These are phyloP conservation scores for Peribolospora baueri DNA, from an alignment of 768 basidiomycete genomes.

Conservation along the genomic window DNA sequence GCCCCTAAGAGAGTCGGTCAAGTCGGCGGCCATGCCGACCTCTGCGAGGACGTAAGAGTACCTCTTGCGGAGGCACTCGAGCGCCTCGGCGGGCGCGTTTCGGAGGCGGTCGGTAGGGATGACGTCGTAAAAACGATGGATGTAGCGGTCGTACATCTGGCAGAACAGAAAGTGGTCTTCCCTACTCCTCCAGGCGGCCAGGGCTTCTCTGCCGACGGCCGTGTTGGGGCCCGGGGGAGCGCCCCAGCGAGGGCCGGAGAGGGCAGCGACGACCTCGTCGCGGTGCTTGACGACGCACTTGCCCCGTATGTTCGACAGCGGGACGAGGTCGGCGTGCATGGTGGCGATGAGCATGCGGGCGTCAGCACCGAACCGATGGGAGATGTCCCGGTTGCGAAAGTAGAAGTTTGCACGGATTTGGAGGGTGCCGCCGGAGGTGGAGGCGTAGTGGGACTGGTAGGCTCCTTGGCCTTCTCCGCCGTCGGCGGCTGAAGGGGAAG, in stretches of 20 bases:
- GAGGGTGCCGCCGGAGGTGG: constrained; percentile 7
- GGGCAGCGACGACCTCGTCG: constrained; percentile 31
- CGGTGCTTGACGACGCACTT: constrained; percentile 84
- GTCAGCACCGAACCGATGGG: constrained; percentile 71
- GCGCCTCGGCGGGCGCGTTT: constrained; percentile 44
- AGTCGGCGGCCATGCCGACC: constrained; percentile 71
- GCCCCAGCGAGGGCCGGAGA: too few relatives aligned
- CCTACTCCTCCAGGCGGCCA: constrained; percentile 77
- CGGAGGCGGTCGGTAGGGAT: constrained; percentile 61
- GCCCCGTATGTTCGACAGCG: constrained; percentile 73
- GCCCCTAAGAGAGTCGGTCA: constrained; percentile 59
- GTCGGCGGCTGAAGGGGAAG: neutral
- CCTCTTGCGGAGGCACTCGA: constrained; percentile 45
- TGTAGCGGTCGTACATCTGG: constrained; percentile 75
- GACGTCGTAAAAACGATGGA: constrained; percentile 94
- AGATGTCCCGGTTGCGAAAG: constrained; percentile 88
- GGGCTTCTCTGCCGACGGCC: constrained; percentile 23
- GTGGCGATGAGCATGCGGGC: constrained; percentile 77
- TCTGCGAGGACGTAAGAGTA: constrained; percentile 93
- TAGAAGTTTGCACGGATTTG: constrained; percentile 83
- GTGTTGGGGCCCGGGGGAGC: neutral
- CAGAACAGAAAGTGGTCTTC: constrained; percentile 93
- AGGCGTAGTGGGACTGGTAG: neutral
- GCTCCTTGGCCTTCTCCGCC: neutral
- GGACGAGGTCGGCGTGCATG: constrained; percentile 88